These are phyloP conservation scores for Cladosporium velox DNA, from an alignment of 2,329 filamentous ascomycete species.

Conservation along the genomic window DNA sequence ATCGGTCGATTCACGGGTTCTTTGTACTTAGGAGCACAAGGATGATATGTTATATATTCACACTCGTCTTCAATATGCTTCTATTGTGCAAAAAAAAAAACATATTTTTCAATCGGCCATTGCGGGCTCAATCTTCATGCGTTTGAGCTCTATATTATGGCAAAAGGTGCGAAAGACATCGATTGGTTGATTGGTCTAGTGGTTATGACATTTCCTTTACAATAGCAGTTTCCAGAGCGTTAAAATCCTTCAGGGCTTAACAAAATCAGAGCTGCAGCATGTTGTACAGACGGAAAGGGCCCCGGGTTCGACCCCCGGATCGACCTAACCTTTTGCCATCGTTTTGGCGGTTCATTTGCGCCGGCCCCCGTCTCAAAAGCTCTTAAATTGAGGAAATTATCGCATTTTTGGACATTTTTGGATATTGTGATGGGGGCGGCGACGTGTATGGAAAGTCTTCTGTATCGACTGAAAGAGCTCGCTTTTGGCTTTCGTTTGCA, in stretches of 20 bases:
- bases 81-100: background rate
- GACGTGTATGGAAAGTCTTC: background rate
- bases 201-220: constrained; percentile 15
- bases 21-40: background rate
- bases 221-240: background rate
- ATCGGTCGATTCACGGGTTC: background rate
- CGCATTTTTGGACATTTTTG: background rate
- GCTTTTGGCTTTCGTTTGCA: background rate
- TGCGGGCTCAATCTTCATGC: background rate
- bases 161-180: background rate
- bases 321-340: background rate
- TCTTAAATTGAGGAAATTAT: background rate
- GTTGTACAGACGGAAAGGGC: constrained; percentile 1
- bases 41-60: background rate
- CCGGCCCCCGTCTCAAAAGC: background rate
- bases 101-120: background rate
- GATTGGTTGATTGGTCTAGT: background rate
- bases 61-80: background rate
- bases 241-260: background rate
- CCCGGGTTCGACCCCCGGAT: constrained; percentile 9
- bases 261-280: background rate
- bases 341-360: background rate
- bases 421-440: background rate
- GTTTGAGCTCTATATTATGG: background rate
- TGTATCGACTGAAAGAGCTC: background rate